phyloP scores from a whole-genome alignment of 441 rosid genomes.

The Codiaeum variegatum region DNA sequence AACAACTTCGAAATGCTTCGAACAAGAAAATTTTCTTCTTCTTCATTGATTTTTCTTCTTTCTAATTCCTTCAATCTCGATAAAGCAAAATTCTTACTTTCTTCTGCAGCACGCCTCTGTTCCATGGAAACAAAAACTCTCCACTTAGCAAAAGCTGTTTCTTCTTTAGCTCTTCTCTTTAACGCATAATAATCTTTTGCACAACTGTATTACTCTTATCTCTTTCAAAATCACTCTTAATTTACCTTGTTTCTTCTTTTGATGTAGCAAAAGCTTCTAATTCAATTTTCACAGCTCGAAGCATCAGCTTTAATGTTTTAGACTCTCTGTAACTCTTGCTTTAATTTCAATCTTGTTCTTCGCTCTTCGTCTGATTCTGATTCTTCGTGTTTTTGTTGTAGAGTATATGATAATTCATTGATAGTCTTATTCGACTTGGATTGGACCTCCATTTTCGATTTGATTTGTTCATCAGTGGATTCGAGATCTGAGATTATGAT shows the following conservation, averaged over 20 bases:
- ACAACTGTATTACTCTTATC: conserved; percentile 16
- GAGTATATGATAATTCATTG: conserved; percentile 22
- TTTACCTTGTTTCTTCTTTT: conserved; percentile 23
- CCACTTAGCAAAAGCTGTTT: conserved; percentile 39
- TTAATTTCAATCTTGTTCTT: conserved; percentile 28
- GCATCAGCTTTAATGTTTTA: conserved; percentile 32
- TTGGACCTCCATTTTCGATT: conserved; percentile 33
- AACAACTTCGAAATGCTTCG: conserved; percentile 22
- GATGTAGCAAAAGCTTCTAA: conserved; percentile 41
- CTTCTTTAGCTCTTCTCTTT: conserved; percentile 40
- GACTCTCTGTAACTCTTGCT: conserved; percentile 37
- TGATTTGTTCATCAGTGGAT: conserved; percentile 24
- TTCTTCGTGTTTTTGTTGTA: conserved; percentile 27
- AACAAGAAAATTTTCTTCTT: conserved; percentile 15
- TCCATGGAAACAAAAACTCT: conserved; percentile 40
- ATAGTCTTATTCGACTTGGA: conserved; percentile 23
- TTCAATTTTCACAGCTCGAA: conserved; percentile 39
- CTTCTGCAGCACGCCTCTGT: conserved; percentile 43
- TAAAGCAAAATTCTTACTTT: conserved; percentile 29
- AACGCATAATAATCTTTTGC: conserved; percentile 31
- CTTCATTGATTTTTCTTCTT: conserved; percentile 12
- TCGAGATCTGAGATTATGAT: conserved; percentile 34
- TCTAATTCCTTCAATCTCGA: conserved; percentile 26
- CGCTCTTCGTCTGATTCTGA: conserved; percentile 32
- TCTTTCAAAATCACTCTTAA: conserved; percentile 24